Base-by-base conservation (phyloP, 2,329 filamentous ascomycete genomes). In the Catunica adiposa region DNA sequence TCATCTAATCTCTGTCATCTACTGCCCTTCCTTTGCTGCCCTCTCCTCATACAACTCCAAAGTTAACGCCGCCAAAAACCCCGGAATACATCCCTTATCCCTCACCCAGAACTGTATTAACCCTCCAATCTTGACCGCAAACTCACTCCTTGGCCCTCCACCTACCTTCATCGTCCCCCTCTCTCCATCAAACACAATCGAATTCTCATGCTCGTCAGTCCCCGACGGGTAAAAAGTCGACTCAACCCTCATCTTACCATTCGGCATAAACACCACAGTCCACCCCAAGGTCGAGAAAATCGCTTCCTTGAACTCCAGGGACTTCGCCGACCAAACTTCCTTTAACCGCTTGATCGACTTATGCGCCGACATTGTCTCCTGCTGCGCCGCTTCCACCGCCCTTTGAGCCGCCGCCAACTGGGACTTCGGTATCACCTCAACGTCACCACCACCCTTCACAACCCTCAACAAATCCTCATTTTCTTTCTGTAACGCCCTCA, bases 91-190 rank as follows among this genome's bases (percentile, higher is more conserved):
- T 50, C 89, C 89, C 71, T 89, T 82, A 63, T 92, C 89, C 64
- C 94, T 80, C 1, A 97, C 90, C 90, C 92, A 98, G 68, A 95
- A 97, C 61, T 88, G 84, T 64, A 96, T 90, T 66, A 89, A 79
- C 64, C 87, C 84, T 61, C 78, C 78, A 60, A 98, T 95, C 68
- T 89, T 83, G 56, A 79, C 71, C 1, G 89, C 92, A 68, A 98
- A 98, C 11, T 80, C 76, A 65, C 87, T 94, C 64, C 86, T 79
- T 1, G 89, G 86, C 0, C 92, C 92, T 1, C 92, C 92, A 34
- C 84, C 86, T 57, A 98, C 86, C 75, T 98, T 98, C 92, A 98
- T 98, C 1, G 89, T 96, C 6, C 90, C 92, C 57, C 85, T 82
- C 70, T 96, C 89, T 53, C 89, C 89, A 68, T 95, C 89, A 66